Conservation (phyloP, 306 rosid genomes). For the Malus fusca region DNA sequence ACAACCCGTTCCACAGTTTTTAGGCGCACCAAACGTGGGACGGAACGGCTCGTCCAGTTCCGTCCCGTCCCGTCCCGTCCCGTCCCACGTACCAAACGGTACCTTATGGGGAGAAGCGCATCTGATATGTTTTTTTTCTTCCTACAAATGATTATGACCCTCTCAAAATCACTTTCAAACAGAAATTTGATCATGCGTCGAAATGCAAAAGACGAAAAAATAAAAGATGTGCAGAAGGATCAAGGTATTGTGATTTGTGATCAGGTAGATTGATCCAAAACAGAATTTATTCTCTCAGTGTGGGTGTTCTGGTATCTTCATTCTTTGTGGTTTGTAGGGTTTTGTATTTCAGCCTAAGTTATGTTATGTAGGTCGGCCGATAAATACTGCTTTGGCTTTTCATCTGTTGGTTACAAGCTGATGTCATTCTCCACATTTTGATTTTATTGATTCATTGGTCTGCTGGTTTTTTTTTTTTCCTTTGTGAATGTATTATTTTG, state of each 20-base stretch:
- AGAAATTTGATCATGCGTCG: neutral
- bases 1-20: too few relatives aligned
- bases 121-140: too few relatives aligned
- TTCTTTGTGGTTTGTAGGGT: constrained; percentile 7
- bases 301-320: neutral
- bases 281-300: neutral
- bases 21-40: too few relatives aligned
- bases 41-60: too few relatives aligned
- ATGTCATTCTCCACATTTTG: neutral
- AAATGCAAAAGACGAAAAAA: neutral
- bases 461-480: neutral
- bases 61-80: too few relatives aligned
- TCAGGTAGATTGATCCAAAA: neutral
- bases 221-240: neutral
- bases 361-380: neutral
- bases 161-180: neutral
- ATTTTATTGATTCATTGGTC: too few relatives aligned
- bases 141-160: too few relatives aligned
- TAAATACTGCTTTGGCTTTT: neutral
- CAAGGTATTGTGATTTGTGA: neutral
- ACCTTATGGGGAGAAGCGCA: too few relatives aligned
- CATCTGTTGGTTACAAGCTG: neutral
- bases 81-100: too few relatives aligned
- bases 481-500: too few relatives aligned
- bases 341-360: neutral